Evolutionary conservation across 176 grass and related monocot genomes (phyloP).

Genomic region (Dactylis glomerata): DNA sequence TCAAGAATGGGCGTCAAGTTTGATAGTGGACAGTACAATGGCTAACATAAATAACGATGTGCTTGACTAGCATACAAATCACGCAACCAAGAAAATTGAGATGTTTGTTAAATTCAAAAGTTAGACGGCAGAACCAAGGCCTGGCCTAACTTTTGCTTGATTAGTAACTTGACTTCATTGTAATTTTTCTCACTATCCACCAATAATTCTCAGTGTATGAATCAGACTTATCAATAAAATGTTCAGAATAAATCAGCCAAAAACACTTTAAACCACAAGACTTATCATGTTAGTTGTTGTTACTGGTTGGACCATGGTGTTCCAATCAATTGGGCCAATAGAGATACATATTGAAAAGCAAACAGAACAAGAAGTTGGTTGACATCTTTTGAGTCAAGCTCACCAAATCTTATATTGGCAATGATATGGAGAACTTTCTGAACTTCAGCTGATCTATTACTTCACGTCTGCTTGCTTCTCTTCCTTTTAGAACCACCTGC

Average conservation of each 20-base stretch:
- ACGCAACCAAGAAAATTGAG: neutral
- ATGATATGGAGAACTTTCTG: neutral
- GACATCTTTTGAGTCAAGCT: conserved; percentile 7
- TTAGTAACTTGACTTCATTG: neutral
- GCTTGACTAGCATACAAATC: neutral
- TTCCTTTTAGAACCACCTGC: conserved; percentile 51
- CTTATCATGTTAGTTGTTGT: neutral
- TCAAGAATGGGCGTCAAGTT: neutral
- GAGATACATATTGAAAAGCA: neutral
- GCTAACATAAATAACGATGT: neutral
- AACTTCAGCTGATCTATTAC: conserved; percentile 15
- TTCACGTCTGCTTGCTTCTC: conserved; percentile 27
- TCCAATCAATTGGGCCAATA: neutral
- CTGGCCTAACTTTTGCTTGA: neutral
- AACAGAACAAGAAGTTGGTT: neutral
- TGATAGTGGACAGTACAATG: neutral
- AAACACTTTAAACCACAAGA: neutral
- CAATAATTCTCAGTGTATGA: neutral
- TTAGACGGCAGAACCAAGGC: neutral
- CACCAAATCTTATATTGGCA: neutral
- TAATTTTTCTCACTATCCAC: neutral
- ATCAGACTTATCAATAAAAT: neutral
- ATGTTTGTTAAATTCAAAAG: neutral
- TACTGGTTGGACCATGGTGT: neutral
- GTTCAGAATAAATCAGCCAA: neutral